Conservation (phyloP, 2,329 filamentous ascomycete genomes). For the Ceratocystis albifundus region DNA sequence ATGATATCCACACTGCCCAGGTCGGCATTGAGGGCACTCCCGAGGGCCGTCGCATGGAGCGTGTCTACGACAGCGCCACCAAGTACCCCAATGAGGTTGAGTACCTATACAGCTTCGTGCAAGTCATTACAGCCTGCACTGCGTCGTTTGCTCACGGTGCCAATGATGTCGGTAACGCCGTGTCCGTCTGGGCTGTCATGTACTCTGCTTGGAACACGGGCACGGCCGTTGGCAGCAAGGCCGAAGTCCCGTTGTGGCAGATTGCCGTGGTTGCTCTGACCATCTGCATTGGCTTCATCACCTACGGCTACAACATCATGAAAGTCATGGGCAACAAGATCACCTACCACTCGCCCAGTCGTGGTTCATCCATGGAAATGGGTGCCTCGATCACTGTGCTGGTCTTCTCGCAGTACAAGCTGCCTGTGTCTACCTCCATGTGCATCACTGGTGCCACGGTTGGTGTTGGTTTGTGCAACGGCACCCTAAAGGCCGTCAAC, state of each 20-base stretch:
- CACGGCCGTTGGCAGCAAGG: conserved; percentile 48
- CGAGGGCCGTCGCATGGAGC: conserved; percentile 59
- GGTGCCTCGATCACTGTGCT: conserved; percentile 66
- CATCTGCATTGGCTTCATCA: conserved; percentile 57
- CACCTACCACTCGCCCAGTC: conserved; percentile 52
- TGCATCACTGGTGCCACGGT: conserved; percentile 72
- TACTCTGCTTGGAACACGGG: conserved; percentile 57
- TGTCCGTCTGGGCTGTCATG: conserved; percentile 58
- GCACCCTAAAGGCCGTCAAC: conserved; percentile 60
- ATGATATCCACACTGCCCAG: conserved; percentile 71
- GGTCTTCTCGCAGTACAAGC: conserved; percentile 61
- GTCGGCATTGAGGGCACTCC: conserved; percentile 58
- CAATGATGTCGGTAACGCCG: conserved; percentile 64
- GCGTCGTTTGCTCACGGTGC: conserved; percentile 66
- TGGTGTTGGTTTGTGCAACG: conserved; percentile 67
- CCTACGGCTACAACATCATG: conserved; percentile 78
- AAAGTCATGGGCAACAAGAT: conserved; percentile 77
- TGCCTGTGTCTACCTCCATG: conserved; percentile 67
- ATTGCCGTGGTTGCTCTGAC: conserved; percentile 54
- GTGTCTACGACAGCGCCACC: conserved; percentile 51
- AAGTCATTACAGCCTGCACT: conserved; percentile 57
- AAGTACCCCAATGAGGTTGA: conserved; percentile 62
- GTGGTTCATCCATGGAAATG: conserved; percentile 64
- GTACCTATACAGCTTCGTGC: conserved; percentile 56
- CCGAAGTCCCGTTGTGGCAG: conserved; percentile 62